These are phyloP conservation scores for Sporothrix phasma DNA, from an alignment of 2,329 filamentous ascomycete species.

Conservation along the genomic window DNA sequence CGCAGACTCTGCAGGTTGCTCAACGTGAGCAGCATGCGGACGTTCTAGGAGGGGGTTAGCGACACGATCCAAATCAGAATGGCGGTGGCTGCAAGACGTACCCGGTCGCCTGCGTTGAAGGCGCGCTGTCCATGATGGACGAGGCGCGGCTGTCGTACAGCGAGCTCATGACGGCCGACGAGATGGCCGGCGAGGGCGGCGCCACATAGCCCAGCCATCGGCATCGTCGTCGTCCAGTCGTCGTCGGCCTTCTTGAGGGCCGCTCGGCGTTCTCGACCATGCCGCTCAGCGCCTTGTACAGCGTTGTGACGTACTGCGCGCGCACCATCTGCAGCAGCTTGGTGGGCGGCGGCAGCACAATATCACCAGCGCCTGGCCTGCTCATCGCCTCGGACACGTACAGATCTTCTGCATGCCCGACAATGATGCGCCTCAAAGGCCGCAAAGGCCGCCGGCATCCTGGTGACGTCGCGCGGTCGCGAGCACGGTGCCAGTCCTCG, in stretches of 20 bases:
- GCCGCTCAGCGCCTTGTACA: conserved; percentile 88
- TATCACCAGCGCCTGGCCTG: conserved; percentile 62
- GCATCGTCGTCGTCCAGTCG: conserved; percentile 43
- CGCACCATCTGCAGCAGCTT: conserved; percentile 88
- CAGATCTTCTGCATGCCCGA: conserved; percentile 89
- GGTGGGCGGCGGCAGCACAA: conserved; percentile 73
- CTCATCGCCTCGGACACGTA: conserved; percentile 81
- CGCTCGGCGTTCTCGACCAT: conserved; percentile 96
- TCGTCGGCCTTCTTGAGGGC: conserved; percentile 54
- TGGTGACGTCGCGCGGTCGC: conserved; percentile 77
- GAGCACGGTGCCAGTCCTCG: conserved; percentile 83
- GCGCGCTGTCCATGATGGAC: conserved; percentile 33
- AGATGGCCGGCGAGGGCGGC: conserved; percentile 3
- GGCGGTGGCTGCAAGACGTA: conserved; percentile 30
- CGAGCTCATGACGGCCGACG: conserved; percentile 11
- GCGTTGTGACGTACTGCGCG: conserved; percentile 81
- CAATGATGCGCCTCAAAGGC: conserved; percentile 79
- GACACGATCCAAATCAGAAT: too few species aligned
- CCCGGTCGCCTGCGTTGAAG: conserved; percentile 46
- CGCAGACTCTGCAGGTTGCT: conserved; percentile 83
- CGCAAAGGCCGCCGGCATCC: conserved; percentile 78
- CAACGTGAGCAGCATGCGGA: conserved; percentile 86
- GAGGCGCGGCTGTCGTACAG: conserved; percentile 22
- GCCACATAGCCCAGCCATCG: conserved; percentile 26
- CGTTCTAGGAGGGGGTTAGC: conserved; percentile 46